These are phyloP conservation scores for Fusarium irregulare DNA, from an alignment of 2,329 filamentous ascomycete species.

Conservation along the genomic window DNA sequence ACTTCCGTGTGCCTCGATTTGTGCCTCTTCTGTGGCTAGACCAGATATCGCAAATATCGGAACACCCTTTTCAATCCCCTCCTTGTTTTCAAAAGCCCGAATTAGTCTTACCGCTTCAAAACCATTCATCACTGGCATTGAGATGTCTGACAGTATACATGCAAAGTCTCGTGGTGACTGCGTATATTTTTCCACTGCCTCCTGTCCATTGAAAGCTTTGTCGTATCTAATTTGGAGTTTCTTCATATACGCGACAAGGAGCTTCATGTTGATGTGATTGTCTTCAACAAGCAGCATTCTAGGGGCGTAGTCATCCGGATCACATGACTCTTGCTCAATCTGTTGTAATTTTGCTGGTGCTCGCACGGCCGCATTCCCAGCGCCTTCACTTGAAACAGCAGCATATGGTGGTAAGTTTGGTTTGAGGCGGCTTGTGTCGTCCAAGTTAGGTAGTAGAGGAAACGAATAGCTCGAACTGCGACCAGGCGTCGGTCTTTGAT, in stretches of 20 bases:
- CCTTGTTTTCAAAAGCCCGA: neutral
- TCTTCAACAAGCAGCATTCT: constrained; percentile 4
- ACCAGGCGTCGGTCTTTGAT: neutral
- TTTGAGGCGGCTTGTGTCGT: too few species aligned
- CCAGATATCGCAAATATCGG: neutral
- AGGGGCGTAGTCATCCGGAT: neutral
- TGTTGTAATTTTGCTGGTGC: too few species aligned
- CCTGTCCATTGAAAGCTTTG: neutral
- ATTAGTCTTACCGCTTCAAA: neutral
- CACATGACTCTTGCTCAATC: neutral
- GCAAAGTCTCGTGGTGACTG: neutral
- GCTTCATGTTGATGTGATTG: constrained; percentile 2
- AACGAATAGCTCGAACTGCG: neutral
- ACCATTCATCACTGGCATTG: neutral
- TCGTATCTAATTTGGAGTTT: neutral
- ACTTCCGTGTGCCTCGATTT: neutral
- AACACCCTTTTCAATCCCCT: neutral
- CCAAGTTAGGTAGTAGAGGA: neutral
- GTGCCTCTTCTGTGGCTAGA: neutral
- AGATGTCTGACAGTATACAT: neutral
- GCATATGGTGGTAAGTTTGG: too few species aligned
- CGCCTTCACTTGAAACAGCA: too few species aligned
- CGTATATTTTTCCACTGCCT: neutral
- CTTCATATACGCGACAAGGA: neutral
- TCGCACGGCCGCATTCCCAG: too few species aligned